phyloP scores from a whole-genome alignment of 805 yeast species.

The Candida tammaniensis region DNA sequence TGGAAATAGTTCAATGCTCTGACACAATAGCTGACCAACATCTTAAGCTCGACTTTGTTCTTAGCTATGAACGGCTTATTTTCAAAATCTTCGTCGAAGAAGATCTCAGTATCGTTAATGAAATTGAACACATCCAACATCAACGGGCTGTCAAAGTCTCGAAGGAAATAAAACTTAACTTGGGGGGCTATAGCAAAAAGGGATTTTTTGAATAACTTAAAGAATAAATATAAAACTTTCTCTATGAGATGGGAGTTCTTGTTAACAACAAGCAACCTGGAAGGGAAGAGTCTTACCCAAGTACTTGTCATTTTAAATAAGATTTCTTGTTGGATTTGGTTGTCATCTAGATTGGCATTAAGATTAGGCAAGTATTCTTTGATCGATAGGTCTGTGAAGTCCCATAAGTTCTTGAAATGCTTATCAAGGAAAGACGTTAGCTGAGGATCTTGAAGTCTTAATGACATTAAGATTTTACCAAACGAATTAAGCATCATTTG shows the following conservation, averaged over 20 bases:
- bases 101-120: conserved; percentile 23
- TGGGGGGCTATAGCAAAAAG: conserved; percentile 37
- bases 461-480: conserved; percentile 13
- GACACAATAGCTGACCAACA: conserved; percentile 26
- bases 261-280: conserved; percentile 23
- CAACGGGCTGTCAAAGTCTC: conserved; percentile 41
- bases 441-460: neutral
- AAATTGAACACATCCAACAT: conserved; percentile 33
- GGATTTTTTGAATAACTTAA: conserved; percentile 30
- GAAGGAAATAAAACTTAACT: conserved; percentile 34
- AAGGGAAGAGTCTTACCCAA: conserved; percentile 36
- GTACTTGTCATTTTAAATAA: conserved; percentile 31
- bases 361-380: conserved; percentile 26
- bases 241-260: conserved; percentile 28
- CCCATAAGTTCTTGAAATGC: conserved; percentile 22
- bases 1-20: conserved; percentile 30
- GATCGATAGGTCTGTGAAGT: conserved; percentile 23
- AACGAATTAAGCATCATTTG: conserved; percentile 22
- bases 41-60: conserved; percentile 17
- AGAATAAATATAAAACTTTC: conserved; percentile 30
- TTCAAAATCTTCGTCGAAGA: conserved; percentile 17
- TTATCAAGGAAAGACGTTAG: conserved; percentile 10
- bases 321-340: conserved; percentile 29
- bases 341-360: conserved; percentile 19
- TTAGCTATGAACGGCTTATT: conserved; percentile 15